Evolutionary conservation across 2,329 filamentous ascomycete genomes (phyloP).

Genomic region (Arthrobotrys megalospora): DNA sequence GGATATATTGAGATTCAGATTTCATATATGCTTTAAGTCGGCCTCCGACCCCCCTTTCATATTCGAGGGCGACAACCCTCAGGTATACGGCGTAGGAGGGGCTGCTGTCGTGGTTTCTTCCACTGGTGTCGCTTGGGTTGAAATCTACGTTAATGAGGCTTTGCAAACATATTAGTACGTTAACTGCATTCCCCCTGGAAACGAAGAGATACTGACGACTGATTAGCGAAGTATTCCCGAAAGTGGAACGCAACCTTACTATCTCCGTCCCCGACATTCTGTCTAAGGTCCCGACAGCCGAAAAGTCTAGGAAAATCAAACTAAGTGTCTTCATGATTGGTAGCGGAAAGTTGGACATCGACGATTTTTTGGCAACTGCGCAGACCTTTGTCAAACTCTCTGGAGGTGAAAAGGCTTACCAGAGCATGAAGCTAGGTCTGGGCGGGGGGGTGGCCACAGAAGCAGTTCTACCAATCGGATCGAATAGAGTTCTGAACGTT

Average conservation of each 20-base stretch:
- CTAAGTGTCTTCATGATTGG: conserved; percentile 83
- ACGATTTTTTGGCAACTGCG: conserved; percentile 84
- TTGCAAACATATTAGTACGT: conserved; percentile 89
- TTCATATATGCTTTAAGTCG: conserved; percentile 89
- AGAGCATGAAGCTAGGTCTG: conserved; percentile 80
- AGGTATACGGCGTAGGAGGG: conserved; percentile 74
- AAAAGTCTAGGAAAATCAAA: conserved; percentile 79
- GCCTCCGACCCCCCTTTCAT: conserved; percentile 77
- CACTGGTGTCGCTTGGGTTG: conserved; percentile 86
- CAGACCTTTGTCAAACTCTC: conserved; percentile 81
- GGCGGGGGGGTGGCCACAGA: conserved; percentile 79
- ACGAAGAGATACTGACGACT: conserved; percentile 72
- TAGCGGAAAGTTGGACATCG: conserved; percentile 80
- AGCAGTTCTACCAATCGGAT: conserved; percentile 81
- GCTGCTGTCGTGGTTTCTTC: conserved; percentile 83
- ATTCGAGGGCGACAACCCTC: conserved; percentile 62
- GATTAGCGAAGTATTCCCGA: conserved; percentile 64
- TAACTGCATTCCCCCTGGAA: conserved; percentile 68
- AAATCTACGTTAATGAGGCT: conserved; percentile 87
- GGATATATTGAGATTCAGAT: conserved; percentile 88
- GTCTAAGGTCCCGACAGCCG: conserved; percentile 78
- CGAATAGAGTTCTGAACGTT: conserved; percentile 52
- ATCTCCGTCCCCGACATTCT: conserved; percentile 81
- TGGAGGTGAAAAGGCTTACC: conserved; percentile 81
- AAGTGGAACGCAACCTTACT: conserved; percentile 78